A percentile compares a stretch with the other conserved stretches of the same genome.
Evolutionary conservation across 257 asterid genomes (phyloP).

Genomic region (Datura wrightii): DNA sequence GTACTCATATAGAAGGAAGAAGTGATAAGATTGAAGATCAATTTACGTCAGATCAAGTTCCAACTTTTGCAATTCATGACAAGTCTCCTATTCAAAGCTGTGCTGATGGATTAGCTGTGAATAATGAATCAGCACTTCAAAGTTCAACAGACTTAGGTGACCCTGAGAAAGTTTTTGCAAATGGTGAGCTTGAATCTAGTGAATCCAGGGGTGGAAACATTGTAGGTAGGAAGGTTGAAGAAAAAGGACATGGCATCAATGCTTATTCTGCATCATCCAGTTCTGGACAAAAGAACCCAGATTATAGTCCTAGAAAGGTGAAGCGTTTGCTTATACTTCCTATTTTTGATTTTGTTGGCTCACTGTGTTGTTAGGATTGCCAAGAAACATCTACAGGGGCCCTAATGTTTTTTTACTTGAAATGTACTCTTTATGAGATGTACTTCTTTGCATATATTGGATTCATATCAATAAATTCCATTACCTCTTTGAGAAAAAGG

Average conservation of each 20-base stretch:
- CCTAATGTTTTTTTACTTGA: background rate
- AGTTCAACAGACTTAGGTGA: conserved; percentile 45
- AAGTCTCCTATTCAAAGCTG: conserved; percentile 50
- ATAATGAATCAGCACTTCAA: conserved; percentile 50
- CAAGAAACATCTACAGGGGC: background rate
- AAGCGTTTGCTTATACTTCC: conserved; percentile 20
- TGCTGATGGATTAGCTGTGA: conserved; percentile 46
- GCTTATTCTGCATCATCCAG: conserved; percentile 55
- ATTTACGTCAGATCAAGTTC: conserved; percentile 66
- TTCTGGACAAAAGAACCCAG: conserved; percentile 65
- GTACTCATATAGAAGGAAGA: conserved; percentile 51
- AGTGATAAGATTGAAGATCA: conserved; percentile 56
- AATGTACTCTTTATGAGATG: conserved; percentile 6
- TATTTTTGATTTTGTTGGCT: conserved; percentile 16
- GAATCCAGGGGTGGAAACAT: conserved; percentile 51
- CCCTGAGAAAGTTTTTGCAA: conserved; percentile 55
- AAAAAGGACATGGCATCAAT: conserved; percentile 56
- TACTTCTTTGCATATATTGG: conserved; percentile 10
- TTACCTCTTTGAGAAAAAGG: conserved; percentile 1
- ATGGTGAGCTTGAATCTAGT: conserved; percentile 59
- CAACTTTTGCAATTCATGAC: conserved; percentile 71
- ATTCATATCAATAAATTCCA: background rate
- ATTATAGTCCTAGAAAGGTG: conserved; percentile 67
- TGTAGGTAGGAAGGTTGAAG: conserved; percentile 53
- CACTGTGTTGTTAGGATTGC: background rate